A percentile compares a stretch with the other conserved stretches of the same genome.
phyloP scores from a whole-genome alignment of 306 rosid species.

The Cicer yamashitae region DNA sequence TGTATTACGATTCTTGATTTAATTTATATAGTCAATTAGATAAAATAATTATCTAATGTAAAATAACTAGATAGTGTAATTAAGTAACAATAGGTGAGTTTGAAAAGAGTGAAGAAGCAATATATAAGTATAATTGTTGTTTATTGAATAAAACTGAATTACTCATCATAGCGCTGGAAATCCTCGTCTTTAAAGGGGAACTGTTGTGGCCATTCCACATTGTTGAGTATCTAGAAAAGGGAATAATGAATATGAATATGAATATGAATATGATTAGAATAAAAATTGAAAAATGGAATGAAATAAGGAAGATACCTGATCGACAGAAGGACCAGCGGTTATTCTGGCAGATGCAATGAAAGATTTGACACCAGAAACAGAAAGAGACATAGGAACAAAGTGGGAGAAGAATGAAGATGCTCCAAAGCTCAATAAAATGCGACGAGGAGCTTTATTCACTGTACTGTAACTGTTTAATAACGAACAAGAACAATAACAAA shows the following conservation, averaged over 20 bases:
- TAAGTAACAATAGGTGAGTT: background rate
- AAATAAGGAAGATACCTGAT: constrained; percentile 49
- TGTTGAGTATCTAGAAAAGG: constrained; percentile 62
- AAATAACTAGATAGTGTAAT: background rate
- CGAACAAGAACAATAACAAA: background rate
- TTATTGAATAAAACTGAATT: background rate
- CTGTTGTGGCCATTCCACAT: constrained; percentile 77
- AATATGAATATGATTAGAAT: background rate
- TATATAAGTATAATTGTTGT: background rate
- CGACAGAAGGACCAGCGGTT: constrained; percentile 53
- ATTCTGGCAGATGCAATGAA: constrained; percentile 71
- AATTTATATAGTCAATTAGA: too few species aligned
- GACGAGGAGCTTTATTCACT: constrained; percentile 58
- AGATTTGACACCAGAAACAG: constrained; percentile 51
- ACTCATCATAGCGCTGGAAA: constrained; percentile 84
- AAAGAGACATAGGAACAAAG: constrained; percentile 52
- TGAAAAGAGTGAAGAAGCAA: too few species aligned
- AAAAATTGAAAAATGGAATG: too few species aligned
- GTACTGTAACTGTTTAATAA: constrained; percentile 32
- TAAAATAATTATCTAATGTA: too few species aligned
- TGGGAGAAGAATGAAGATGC: constrained; percentile 60
- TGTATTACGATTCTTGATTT: too few species aligned
- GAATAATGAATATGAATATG: background rate
- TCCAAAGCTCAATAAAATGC: constrained; percentile 64
- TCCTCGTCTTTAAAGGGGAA: constrained; percentile 81